Evolutionary conservation across 2,329 filamentous ascomycete species (phyloP), one percentile per base, ranked within the genome.

Genomic region (Trichoderma koningii): DNA sequence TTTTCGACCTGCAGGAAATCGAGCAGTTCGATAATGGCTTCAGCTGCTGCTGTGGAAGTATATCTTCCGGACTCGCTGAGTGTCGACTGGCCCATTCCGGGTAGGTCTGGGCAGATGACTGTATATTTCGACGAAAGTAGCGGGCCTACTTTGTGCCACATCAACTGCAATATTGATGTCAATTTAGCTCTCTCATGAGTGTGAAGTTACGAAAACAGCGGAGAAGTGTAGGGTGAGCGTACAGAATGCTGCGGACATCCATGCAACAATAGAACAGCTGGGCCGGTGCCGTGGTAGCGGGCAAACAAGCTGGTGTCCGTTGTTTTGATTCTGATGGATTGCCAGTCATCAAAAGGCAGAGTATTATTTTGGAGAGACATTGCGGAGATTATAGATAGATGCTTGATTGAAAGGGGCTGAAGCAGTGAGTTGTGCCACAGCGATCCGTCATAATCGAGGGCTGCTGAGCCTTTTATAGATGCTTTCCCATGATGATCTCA

Each of bases 41-140:
- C 70, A 62, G 78, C 80, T 42, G 76, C 75, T 2, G 79, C 75
- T 26, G 72, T 62, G 0, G 79, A 77, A 7, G 73, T 81, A 67
- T 81, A 82, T 67, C 80, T 76, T 0, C 74, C 75, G 30, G 76
- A 71, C 0, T 72, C 68, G 0, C 78, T 75, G 7, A 81, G 69
- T 2, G 76, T 76, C 0, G 77, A 80, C 61, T 80, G 77, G 7
- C 78, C 78, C 38, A 75, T 74, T 44, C 78, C 78, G 7, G 78
- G 74, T 63, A 78, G 78, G 42, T 81, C 79, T 0, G 77, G 75
- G 0, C 78, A 78, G 45, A 81, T 80, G 21, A 80, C 77, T 1
- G 78, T 80, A 69, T 77, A 81, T 63, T 78, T 75, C 66, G 77
- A 71, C 3, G 78, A 76, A 1, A 80, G 76, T 10, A 79, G 73